These are phyloP conservation scores for Solanum verrucosum DNA, from an alignment of 257 asterid species.

Conservation along the genomic window DNA sequence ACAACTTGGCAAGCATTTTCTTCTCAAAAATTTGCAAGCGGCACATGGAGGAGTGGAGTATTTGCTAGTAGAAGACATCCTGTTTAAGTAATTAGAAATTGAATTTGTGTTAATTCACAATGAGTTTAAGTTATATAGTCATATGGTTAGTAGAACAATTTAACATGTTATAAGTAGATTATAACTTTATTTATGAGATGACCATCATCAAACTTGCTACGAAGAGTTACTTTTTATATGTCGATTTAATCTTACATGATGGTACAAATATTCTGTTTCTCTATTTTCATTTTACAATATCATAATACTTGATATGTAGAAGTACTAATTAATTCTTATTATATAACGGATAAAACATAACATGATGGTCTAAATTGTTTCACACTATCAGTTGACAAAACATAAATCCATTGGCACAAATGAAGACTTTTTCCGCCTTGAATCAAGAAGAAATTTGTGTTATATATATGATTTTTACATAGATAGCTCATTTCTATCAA, in stretches of 20 bases:
- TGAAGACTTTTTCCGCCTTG: too few relatives aligned
- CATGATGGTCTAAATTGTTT: background rate
- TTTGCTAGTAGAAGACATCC: background rate
- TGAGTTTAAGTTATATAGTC: background rate
- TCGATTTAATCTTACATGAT: background rate
- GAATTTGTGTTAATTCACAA: background rate
- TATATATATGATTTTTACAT: too few relatives aligned
- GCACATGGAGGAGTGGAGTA: conserved; percentile 19
- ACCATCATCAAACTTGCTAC: background rate
- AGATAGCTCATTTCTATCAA: background rate
- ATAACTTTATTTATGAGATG: background rate
- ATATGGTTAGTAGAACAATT: background rate
- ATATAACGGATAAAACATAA: background rate
- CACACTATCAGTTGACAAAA: background rate
- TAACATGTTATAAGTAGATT: background rate
- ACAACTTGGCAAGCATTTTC: conserved; percentile 19
- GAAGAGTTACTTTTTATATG: background rate
- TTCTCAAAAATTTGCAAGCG: conserved; percentile 20
- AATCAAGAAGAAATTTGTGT: background rate
- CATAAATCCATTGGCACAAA: background rate
- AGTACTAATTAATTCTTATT: background rate
- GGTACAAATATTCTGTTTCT: background rate
- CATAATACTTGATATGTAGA: background rate
- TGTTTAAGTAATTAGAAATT: background rate
- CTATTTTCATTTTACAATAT: background rate